phyloP scores from a whole-genome alignment of 2,329 filamentous ascomycete species.

The Hypoxylon sp. region DNA sequence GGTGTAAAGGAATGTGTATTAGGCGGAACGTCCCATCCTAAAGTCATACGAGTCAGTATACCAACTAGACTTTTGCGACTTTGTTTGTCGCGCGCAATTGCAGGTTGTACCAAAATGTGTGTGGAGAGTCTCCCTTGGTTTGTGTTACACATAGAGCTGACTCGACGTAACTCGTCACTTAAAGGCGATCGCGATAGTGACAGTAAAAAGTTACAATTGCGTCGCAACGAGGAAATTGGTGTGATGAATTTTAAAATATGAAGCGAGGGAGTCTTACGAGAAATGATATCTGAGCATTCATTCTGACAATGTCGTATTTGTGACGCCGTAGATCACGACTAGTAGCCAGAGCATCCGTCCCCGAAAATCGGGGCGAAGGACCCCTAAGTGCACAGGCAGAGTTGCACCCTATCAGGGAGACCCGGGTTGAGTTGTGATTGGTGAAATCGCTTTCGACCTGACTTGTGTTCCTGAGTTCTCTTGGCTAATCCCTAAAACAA shows the following conservation, averaged over 20 bases:
- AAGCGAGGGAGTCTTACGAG: conserved; percentile 51
- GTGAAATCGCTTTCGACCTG: conserved; percentile 24
- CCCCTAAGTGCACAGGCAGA: conserved; percentile 50
- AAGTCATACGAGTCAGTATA: conserved; percentile 43
- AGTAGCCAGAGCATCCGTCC: conserved; percentile 43
- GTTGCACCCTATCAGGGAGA: conserved; percentile 39
- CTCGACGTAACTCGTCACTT: conserved; percentile 27
- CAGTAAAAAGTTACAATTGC: conserved; percentile 9
- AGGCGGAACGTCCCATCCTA: conserved; percentile 90
- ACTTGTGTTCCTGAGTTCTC: conserved; percentile 33
- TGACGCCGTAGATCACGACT: conserved; percentile 42
- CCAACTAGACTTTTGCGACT: conserved; percentile 19
- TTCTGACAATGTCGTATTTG: conserved; percentile 47
- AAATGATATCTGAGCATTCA: conserved; percentile 57
- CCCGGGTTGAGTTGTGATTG: conserved; percentile 48
- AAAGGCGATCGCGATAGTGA: conserved; percentile 22
- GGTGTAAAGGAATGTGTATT: conserved; percentile 87
- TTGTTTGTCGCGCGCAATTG: conserved; percentile 30
- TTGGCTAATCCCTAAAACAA: conserved; percentile 31
- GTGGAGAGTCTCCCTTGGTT: conserved; percentile 29
- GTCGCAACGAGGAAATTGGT: conserved; percentile 21
- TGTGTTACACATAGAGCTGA: conserved; percentile 35
- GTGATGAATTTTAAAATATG: conserved; percentile 31
- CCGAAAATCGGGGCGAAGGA: conserved; percentile 48
- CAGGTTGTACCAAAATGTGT: conserved; percentile 42